Percentiles rank a stretch among this genome's conserved stretches.
These are phyloP conservation scores for Silene conica DNA, from an alignment of 148 eudicot species.

Conservation along the genomic window DNA sequence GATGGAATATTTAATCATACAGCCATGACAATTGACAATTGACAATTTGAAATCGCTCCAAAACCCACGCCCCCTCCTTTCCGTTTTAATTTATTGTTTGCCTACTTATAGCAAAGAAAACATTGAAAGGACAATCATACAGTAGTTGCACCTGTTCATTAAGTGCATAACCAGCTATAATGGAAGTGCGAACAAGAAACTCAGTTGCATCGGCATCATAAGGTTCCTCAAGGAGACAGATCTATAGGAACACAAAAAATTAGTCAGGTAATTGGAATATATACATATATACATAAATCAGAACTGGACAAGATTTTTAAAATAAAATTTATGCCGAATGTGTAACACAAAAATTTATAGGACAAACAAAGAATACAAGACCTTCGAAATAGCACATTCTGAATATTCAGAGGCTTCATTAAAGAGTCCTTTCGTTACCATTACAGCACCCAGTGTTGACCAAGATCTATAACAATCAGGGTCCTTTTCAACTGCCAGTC, in stretches of 20 bases:
- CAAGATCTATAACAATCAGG: conserved; percentile 67
- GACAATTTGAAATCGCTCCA: neutral
- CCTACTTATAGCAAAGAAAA: neutral
- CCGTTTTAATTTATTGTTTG: neutral
- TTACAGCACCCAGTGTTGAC: conserved; percentile 61
- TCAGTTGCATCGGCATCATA: conserved; percentile 52
- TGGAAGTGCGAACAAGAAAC: conserved; percentile 66
- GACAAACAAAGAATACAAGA: conserved; percentile 17
- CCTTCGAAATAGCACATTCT: conserved; percentile 70
- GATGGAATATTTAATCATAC: too few species aligned
- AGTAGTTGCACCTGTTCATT: conserved; percentile 43
- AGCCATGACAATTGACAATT: neutral
- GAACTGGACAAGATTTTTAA: neutral
- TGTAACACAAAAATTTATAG: neutral
- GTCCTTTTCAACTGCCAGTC: conserved; percentile 79
- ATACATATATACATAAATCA: neutral
- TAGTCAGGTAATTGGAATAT: conserved; percentile 10
- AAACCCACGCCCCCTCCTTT: neutral
- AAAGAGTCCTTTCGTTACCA: conserved; percentile 37
- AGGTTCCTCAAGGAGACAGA: conserved; percentile 40
- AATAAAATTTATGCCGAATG: neutral
- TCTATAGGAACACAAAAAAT: conserved; percentile 26
- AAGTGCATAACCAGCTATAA: conserved; percentile 58
- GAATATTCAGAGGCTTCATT: conserved; percentile 59
- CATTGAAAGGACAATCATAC: neutral